Evolutionary conservation across 768 basidiomycete species (phyloP), one percentile per base, ranked within the genome.

Genomic region (Cystoderma amianthinum): DNA sequence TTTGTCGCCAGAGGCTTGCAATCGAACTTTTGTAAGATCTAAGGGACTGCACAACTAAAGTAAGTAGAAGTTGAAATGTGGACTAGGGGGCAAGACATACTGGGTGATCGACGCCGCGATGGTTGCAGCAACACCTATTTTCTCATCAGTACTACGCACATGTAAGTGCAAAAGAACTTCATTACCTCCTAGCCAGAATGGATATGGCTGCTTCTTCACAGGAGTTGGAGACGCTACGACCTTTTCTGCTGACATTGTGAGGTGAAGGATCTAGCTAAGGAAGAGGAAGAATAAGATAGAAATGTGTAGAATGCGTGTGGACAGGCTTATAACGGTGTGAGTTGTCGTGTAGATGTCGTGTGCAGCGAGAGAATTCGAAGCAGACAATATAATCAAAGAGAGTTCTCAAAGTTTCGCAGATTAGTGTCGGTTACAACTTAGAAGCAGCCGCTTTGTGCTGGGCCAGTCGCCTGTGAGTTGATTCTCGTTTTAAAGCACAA

Each of bases 1-100:
- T 62, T 90, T 92, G 67, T 94, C 91, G 32, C 89, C 91, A 1
- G 88, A 87, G 3, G 91, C 90, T 60, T 95, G 91, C 44, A 95
- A 67, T 41, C 91, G 77, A 57, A 92, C 88, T 71, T 94, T 94
- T 18, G 91, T 94, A 42, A 94, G 71, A 67, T 92, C 88, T 37
- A 92, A 67, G 20, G 89, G 88, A 58, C 84, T 85, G 42, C 6
- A 15, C 4, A 3, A 20, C 38, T 20, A 45, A 19, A 23, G 23
- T 30, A 12, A 19, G 21, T 18, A 3, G 19, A 15, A 16, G 11
- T 22, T 3, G 32, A 37, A n/a, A 19, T 20, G 33, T 30, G 23
- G n/a, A 36, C 22, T 20, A 19, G 19, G n/a, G 40, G 25, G 35
- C 35, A 17, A 33, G 16, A 47, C 78, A 49, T 56, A 86, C 84